Percentiles rank a stretch among this genome's conserved stretches.
Evolutionary conservation across 2,329 filamentous ascomycete species (phyloP).

Genomic region (Hawksworthiomyces lignivorus): DNA sequence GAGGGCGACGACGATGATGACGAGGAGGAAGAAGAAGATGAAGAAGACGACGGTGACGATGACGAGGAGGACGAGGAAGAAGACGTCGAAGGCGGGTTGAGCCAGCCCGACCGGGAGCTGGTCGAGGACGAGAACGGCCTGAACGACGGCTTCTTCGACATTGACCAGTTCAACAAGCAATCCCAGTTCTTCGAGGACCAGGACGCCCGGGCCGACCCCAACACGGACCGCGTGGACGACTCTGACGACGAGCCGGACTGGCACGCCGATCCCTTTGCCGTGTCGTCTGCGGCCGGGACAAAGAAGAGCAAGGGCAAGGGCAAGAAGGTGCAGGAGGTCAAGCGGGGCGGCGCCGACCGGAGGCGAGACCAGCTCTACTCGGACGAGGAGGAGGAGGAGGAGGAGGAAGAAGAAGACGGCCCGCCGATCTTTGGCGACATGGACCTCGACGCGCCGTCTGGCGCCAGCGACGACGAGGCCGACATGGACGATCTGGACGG

Average conservation of each 20-base stretch:
- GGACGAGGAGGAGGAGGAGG: conserved; percentile 21
- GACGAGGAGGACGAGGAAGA: conserved; percentile 29
- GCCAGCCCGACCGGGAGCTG: conserved; percentile 46
- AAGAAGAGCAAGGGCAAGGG: conserved; percentile 14
- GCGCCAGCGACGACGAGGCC: conserved; percentile 57
- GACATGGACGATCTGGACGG: conserved; percentile 49
- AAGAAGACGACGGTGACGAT: conserved; percentile 26
- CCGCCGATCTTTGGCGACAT: conserved; percentile 80
- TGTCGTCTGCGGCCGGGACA: conserved; percentile 16
- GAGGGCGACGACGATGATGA: conserved; percentile 27
- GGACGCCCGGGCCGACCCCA: conserved; percentile 68
- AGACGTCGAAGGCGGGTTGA: conserved; percentile 41
- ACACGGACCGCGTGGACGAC: conserved; percentile 67
- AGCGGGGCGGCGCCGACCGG: too few relatives aligned
- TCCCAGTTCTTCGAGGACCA: conserved; percentile 83
- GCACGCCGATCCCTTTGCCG: conserved; percentile 64
- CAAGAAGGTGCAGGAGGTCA: conserved; percentile 2
- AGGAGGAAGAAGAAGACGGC: conserved; percentile 61
- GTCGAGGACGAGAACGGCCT: conserved; percentile 72
- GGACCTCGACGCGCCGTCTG: conserved; percentile 65
- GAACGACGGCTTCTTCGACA: conserved; percentile 97
- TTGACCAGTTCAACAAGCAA: conserved; percentile 94
- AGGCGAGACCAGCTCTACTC: conserved; percentile 3
- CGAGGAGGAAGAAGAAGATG: conserved; percentile 26
- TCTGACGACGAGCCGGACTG: conserved; percentile 77